phyloP scores from a whole-genome alignment of 805 yeast species.

The Saccharomycopsis fodiens region DNA sequence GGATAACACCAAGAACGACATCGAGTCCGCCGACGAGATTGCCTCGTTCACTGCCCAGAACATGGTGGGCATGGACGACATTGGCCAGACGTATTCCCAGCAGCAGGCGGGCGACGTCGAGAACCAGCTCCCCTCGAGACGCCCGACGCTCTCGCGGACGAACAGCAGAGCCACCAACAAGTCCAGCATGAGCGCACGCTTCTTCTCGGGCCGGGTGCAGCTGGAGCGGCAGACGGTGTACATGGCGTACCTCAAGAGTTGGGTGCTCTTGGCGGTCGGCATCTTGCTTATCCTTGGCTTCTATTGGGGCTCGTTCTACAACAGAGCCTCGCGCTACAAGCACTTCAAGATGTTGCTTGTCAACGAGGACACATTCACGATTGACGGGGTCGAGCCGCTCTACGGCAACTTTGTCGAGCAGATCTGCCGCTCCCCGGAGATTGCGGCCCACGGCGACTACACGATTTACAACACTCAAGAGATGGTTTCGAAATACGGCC shows the following conservation, averaged over 20 bases:
- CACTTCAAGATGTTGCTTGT: constrained; percentile 23
- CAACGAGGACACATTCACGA: constrained; percentile 19
- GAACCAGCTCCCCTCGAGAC: not conserved
- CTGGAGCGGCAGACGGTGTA: not conserved
- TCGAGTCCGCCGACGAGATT: not conserved
- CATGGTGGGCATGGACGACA: not conserved
- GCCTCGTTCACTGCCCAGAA: not conserved
- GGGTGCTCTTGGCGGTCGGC: not conserved
- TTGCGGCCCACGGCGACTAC: constrained; percentile 21
- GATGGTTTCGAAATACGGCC: constrained; percentile 12
- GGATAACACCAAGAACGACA: not conserved
- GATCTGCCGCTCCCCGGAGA: constrained; percentile 8
- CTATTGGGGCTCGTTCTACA: constrained; percentile 27
- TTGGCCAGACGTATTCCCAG: not conserved
- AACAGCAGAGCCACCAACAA: not conserved
- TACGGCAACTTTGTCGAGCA: constrained; percentile 10
- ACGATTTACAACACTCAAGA: constrained; percentile 5
- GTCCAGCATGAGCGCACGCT: not conserved
- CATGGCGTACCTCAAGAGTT: not conserved
- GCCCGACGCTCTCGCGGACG: not conserved
- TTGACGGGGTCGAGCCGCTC: constrained; percentile 8
- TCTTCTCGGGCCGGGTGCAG: not conserved
- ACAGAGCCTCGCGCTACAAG: constrained; percentile 19
- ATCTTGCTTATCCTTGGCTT: not conserved
- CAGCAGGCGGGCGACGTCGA: not conserved